Conservation (phyloP, 352 stramenopile species). For the Globisporangium perplexum region DNA sequence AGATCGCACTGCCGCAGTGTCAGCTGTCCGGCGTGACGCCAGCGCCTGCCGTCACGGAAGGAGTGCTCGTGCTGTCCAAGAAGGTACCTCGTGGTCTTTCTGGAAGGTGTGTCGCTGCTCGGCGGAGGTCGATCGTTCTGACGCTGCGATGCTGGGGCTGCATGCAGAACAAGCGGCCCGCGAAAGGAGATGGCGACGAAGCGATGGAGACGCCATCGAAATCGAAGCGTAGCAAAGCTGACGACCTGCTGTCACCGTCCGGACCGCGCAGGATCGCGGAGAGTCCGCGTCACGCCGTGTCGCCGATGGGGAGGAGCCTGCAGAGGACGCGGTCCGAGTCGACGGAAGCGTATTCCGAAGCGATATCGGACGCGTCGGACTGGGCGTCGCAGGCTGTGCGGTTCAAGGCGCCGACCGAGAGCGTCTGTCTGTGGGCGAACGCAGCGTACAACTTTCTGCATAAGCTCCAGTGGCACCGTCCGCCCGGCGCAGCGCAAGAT, state of each 20-base stretch:
- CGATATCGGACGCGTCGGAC: constrained; percentile 16
- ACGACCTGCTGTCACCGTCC: constrained; percentile 4
- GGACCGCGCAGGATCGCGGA: background rate
- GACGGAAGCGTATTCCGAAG: constrained; percentile 21
- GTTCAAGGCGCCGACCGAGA: constrained; percentile 45
- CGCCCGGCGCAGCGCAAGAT: constrained; percentile 5
- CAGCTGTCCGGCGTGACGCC: constrained; percentile 16
- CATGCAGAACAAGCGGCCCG: constrained; percentile 57
- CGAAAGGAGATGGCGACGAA: constrained; percentile 40
- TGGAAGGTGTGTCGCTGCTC: background rate
- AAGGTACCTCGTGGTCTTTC: constrained; percentile 31
- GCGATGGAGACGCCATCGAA: constrained; percentile 20
- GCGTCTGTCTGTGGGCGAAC: constrained; percentile 65
- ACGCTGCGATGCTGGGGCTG: background rate
- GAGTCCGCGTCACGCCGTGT: background rate
- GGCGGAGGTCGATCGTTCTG: background rate
- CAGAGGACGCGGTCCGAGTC: constrained; percentile 10
- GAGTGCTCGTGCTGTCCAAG: constrained; percentile 62
- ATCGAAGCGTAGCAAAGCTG: constrained; percentile 42
- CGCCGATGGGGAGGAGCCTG: constrained; percentile 3
- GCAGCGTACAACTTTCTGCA: constrained; percentile 68
- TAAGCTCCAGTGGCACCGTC: constrained; percentile 56
- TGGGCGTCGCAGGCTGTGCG: constrained; percentile 27
- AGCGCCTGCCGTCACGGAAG: constrained; percentile 30
- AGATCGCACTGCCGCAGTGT: constrained; percentile 44